Conservation (phyloP, 192 early-diverging fungal species). For the Linnemannia elongata region DNA sequence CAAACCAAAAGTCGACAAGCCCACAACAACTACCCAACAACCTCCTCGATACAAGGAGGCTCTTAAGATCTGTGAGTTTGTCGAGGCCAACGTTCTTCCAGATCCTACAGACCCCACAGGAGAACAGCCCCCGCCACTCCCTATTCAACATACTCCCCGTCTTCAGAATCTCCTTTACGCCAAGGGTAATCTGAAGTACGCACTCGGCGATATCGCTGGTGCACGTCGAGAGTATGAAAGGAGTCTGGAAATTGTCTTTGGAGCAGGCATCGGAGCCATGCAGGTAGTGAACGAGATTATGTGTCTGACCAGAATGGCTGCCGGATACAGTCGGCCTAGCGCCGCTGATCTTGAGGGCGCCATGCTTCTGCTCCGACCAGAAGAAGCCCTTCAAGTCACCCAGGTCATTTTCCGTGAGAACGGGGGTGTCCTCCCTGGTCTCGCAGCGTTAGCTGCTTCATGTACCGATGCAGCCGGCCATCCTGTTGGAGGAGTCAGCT, state of each 20-base stretch:
- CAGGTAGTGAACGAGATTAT: slow-evolving; percentile 51
- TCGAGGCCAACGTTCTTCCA: slow-evolving; percentile 73
- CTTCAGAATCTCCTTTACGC: slow-evolving; percentile 89
- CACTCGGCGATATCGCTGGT: slow-evolving; percentile 76
- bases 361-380: slow-evolving; percentile 70
- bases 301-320: slow-evolving; percentile 41
- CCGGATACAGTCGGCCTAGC: slow-evolving; percentile 37
- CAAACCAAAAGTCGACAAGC: slow-evolving; percentile 25
- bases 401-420: slow-evolving; percentile 71
- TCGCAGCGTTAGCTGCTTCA: slow-evolving; percentile 50
- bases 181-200: slow-evolving; percentile 87
- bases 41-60: slow-evolving; percentile 81
- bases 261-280: slow-evolving; percentile 47
- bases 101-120: slow-evolving; percentile 44
- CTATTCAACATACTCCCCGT: slow-evolving; percentile 74
- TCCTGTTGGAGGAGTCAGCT: slow-evolving; percentile 41
- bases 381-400: slow-evolving; percentile 71
- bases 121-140: slow-evolving; percentile 60
- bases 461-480: slow-evolving; percentile 20
- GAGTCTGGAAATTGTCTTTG: slow-evolving; percentile 81
- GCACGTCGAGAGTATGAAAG: slow-evolving; percentile 89
- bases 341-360: slow-evolving; percentile 43
- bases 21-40: slow-evolving; percentile 23
- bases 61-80: slow-evolving; percentile 83
- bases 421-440: slow-evolving; percentile 77